phyloP scores from a whole-genome alignment of 2,329 filamentous ascomycete species.

The Thielaviopsis punctulata region DNA sequence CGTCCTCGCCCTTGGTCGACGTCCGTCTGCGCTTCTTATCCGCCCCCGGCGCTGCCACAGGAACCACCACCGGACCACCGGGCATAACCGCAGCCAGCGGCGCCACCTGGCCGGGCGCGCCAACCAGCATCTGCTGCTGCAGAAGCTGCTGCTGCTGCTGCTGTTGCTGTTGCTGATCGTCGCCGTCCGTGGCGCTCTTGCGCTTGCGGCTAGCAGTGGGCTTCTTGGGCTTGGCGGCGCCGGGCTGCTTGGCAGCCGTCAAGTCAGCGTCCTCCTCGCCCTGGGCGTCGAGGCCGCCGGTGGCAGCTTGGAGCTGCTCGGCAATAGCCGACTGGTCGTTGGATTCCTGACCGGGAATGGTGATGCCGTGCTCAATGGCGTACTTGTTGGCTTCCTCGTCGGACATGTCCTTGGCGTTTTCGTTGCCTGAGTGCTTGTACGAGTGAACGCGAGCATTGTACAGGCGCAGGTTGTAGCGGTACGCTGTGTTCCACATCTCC shows the following conservation, averaged over 20 bases:
- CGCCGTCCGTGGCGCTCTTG: slow-evolving; percentile 26
- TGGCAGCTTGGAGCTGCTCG: slow-evolving; percentile 35
- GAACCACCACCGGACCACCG: slow-evolving; percentile 20
- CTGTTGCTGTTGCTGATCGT: too few species aligned
- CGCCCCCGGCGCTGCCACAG: slow-evolving; percentile 20
- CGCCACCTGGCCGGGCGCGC: slow-evolving; percentile 22
- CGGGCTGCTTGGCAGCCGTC: slow-evolving; percentile 4
- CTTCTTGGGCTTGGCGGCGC: slow-evolving; percentile 39
- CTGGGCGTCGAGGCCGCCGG: slow-evolving; percentile 20
- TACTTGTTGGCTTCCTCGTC: slow-evolving; percentile 44
- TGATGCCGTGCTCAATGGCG: slow-evolving; percentile 39
- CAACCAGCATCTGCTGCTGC: too few species aligned
- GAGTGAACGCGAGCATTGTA: slow-evolving; percentile 49
- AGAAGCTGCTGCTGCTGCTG: too few species aligned
- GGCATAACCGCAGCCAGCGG: slow-evolving; percentile 22
- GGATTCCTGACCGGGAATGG: slow-evolving; percentile 31
- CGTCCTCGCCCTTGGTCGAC: slow-evolving; percentile 36
- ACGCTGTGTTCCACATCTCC: slow-evolving; percentile 46
- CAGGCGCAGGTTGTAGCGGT: slow-evolving; percentile 48
- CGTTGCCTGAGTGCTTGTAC: slow-evolving; percentile 41
- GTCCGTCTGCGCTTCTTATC: slow-evolving; percentile 47
- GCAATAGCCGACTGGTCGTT: slow-evolving; percentile 39
- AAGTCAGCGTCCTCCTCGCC: slow-evolving; percentile 27
- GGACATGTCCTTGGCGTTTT: slow-evolving; percentile 39
- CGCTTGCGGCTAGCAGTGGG: slow-evolving; percentile 33